Base-by-base conservation (phyloP, 1,139 yeast genomes). In the Hyphopichia fennica region DNA sequence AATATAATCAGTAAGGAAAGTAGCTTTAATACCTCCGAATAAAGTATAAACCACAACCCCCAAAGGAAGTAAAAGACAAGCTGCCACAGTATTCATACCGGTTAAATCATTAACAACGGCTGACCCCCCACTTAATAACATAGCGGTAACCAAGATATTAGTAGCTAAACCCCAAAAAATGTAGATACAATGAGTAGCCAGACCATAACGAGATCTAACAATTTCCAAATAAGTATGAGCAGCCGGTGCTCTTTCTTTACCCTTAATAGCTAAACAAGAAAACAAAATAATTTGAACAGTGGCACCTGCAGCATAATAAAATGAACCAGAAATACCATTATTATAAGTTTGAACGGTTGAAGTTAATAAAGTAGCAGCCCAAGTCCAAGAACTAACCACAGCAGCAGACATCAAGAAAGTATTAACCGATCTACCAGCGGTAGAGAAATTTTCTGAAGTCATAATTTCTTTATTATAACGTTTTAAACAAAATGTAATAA, bases 381-480 rank as follows among this genome's bases (percentile, higher is more conserved):
- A 89, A 4, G 96, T 89, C 96, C 96, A 90, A 10, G 93, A 83
- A 18, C 90, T 82, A 8, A 88, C 96, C 32, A 89, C 96, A 7
- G 96, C 95, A 7, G 95, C 82, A 10, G 93, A 82, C 48, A 88
- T 85, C 49, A 89, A 69, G 37, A 91, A 93, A 1, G 90, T 82
- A 50, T 84, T 85, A 35, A 89, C 95, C 4, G 87, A 72, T 61
- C 96, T 76, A 47, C 95, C 95, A 27, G 96, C 96, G 10, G 96
- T 87, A 11, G 90, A 80, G 54, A 89, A 88, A 57, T 87, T 95
- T 68, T 89, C 96, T 1, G 96, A 90, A 9, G 95, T 87, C 65
- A 87, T 84, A 42, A 85, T 75, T 62, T 89, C 96, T 52, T 79
- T 77, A 54, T 86, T 89, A 62, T 88, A 89, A 43, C 95, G 74